A percentile compares a stretch with the other conserved stretches of the same genome.
Evolutionary conservation across 495 filamentous ascomycete genomes (phyloP).

Genomic region (Hypomontagnella monticulosa): DNA sequence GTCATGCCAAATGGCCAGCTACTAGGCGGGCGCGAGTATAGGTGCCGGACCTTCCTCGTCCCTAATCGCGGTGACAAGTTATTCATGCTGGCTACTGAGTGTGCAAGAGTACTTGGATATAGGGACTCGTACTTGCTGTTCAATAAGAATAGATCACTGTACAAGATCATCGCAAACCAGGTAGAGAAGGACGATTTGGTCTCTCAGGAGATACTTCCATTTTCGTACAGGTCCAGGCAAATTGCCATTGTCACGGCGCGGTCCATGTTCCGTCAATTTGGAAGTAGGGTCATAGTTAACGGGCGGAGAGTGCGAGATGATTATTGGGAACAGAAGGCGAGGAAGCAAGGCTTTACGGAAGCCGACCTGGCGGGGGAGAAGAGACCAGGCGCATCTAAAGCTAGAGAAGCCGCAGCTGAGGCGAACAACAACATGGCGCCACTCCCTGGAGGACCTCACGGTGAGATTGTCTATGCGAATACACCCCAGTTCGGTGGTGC

Average conservation of each 20-base stretch:
- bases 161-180: constrained; percentile 98
- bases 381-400: constrained; percentile 88
- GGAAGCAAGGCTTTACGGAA: constrained; percentile 98
- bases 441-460: constrained; percentile 67
- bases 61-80: constrained; percentile 90
- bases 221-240: constrained; percentile 96
- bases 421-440: constrained; percentile 57
- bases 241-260: constrained; percentile 98
- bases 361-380: constrained; percentile 97
- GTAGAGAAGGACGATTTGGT: constrained; percentile 97
- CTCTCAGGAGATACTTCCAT: constrained; percentile 91
- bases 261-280: constrained; percentile 99
- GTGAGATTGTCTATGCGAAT: constrained; percentile 85
- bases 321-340: constrained; percentile 97
- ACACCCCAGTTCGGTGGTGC: constrained; percentile 68
- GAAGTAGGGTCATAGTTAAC: constrained; percentile 90
- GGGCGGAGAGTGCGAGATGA: constrained; percentile 94
- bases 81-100: constrained; percentile 99
- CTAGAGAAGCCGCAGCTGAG: constrained; percentile 79
- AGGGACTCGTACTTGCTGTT: constrained; percentile 97
- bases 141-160: constrained; percentile 98
- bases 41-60: constrained; percentile 92
- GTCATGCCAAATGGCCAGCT: constrained; percentile 84
- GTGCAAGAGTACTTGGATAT: constrained; percentile 92
- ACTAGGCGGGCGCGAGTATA: constrained; percentile 84